Evolutionary conservation across 140 eudicot genomes (phyloP).

Genomic region (Stevia rebaudiana): DNA sequence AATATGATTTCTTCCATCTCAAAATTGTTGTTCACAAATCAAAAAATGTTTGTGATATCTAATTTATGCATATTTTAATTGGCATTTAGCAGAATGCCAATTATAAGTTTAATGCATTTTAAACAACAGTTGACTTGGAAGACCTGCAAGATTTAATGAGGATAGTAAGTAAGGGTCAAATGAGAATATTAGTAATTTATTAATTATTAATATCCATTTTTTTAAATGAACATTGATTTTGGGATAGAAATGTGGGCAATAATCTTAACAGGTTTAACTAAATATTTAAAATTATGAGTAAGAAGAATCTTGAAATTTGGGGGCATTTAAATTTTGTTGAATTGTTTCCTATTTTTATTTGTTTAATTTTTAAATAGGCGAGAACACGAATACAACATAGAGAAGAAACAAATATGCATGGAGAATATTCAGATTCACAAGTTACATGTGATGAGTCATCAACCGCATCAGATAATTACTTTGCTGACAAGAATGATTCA

Average conservation of each 20-base stretch:
- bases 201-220: not conserved
- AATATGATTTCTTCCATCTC: not conserved
- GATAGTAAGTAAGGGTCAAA: not conserved
- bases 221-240: not conserved
- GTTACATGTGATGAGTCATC: conserved; percentile 77
- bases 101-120: not conserved
- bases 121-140: not conserved
- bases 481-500: conserved; percentile 63
- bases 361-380: conserved; percentile 32
- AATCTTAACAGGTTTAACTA: not conserved
- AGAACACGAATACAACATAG: conserved; percentile 44
- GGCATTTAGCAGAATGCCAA: not conserved
- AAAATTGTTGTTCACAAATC: too few relatives aligned
- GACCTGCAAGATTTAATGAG: not conserved
- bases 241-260: not conserved
- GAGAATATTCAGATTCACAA: conserved; percentile 70
- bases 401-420: conserved; percentile 46
- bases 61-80: not conserved
- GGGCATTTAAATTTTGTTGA: not conserved
- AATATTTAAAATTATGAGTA: not conserved
- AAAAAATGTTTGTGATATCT: conserved; percentile 1
- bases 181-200: not conserved
- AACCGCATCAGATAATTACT: conserved; percentile 60
- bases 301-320: not conserved
- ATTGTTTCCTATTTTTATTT: not conserved